These are phyloP conservation scores for Drechslera avenae DNA, from an alignment of 2,329 filamentous ascomycete genomes.

Conservation along the genomic window DNA sequence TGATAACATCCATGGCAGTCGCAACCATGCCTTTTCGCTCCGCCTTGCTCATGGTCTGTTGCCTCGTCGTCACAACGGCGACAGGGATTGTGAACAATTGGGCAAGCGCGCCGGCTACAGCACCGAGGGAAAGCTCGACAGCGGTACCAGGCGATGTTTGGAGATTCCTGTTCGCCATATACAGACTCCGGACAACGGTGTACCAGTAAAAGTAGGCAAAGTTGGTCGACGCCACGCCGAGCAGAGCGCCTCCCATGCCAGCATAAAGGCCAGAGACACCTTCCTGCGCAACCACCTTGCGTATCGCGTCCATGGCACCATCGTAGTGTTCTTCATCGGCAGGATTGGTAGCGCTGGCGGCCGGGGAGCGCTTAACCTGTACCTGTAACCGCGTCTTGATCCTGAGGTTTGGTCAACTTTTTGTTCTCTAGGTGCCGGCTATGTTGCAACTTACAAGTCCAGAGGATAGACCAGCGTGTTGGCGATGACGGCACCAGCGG, in stretches of 20 bases:
- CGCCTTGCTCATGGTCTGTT: constrained; percentile 86
- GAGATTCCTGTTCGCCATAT: constrained; percentile 65
- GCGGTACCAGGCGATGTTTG: constrained; percentile 74
- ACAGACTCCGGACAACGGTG: constrained; percentile 81
- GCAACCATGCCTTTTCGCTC: constrained; percentile 86
- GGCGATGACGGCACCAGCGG: constrained; percentile 88
- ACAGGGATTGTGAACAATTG: constrained; percentile 97
- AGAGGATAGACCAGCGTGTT: constrained; percentile 96
- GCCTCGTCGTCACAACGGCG: constrained; percentile 90
- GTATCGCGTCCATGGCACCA: constrained; percentile 86
- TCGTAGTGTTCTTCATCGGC: constrained; percentile 74
- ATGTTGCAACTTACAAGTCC: constrained; percentile 74
- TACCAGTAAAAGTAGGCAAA: constrained; percentile 99
- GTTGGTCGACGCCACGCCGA: constrained; percentile 95
- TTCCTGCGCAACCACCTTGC: constrained; percentile 80
- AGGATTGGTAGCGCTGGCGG: constrained; percentile 46
- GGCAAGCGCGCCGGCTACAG: constrained; percentile 84
- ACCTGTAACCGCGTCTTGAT: constrained; percentile 97
- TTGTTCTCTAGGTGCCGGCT: not conserved
- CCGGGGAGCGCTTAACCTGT: constrained; percentile 71
- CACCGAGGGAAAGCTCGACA: constrained; percentile 82
- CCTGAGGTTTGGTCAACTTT: constrained; percentile 54
- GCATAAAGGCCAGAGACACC: constrained; percentile 83
- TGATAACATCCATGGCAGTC: constrained; percentile 85
- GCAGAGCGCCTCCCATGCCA: constrained; percentile 81